Evolutionary conservation across 164 flowering plant genomes (phyloP).

Genomic region (Stephania cephalantha): DNA sequence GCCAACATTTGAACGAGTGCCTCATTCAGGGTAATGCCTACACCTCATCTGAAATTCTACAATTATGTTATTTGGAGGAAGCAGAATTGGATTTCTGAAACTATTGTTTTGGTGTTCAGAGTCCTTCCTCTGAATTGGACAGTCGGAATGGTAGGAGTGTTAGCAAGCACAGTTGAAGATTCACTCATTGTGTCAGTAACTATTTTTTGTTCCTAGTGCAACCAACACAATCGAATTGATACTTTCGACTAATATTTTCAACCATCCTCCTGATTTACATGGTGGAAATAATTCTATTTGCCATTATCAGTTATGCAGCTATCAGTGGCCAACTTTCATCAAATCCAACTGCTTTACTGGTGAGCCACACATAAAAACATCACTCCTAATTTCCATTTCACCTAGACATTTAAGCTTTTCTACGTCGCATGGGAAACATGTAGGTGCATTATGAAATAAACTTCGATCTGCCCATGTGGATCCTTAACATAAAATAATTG

Average conservation of each 20-base stretch:
- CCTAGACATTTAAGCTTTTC: too few relatives aligned
- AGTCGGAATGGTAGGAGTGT: constrained; percentile 86
- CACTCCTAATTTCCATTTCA: too few relatives aligned
- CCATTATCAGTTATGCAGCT: constrained; percentile 70
- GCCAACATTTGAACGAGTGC: constrained; percentile 74
- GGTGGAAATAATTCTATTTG: constrained; percentile 3
- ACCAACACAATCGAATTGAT: background rate
- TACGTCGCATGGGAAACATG: background rate
- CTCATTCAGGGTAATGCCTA: constrained; percentile 68
- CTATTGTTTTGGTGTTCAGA: constrained; percentile 25
- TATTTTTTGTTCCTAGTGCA: constrained; percentile 1
- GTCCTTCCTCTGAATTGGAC: constrained; percentile 93
- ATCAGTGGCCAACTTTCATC: constrained; percentile 45
- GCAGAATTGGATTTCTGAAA: too few relatives aligned
- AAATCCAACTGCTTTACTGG: constrained; percentile 23
- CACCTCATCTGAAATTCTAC: background rate
- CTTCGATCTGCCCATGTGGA: background rate
- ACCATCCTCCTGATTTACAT: background rate
- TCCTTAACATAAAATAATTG: background rate
- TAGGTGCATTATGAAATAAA: too few relatives aligned
- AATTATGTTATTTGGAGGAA: too few relatives aligned
- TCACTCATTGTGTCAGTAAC: constrained; percentile 63
- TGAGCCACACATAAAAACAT: constrained; percentile 12
- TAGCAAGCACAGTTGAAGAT: constrained; percentile 86
- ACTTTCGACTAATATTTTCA: background rate